These are phyloP conservation scores for Candida silvicultrix DNA, from an alignment of 805 yeast genomes.

Conservation along the genomic window DNA sequence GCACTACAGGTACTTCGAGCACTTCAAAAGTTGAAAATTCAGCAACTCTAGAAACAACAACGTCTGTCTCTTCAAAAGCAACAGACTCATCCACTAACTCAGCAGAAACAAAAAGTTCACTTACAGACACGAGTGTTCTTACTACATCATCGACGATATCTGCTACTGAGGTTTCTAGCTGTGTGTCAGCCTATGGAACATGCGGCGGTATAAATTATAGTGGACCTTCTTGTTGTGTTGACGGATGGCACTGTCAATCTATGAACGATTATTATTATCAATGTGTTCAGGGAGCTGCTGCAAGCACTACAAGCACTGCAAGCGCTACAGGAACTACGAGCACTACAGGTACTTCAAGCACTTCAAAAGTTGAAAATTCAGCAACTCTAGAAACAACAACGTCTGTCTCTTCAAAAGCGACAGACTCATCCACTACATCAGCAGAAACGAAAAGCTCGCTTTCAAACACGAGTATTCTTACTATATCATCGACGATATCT, in stretches of 20 bases:
- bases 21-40: no score
- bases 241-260: background rate
- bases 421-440: no score
- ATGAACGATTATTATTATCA: slow-evolving; percentile 1
- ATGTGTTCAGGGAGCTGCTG: slow-evolving; percentile 1
- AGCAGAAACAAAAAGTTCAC: no score
- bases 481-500: background rate
- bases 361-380: no score
- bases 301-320: background rate
- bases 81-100: no score
- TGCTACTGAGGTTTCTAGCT: background rate
- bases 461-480: background rate
- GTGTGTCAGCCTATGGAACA: background rate
- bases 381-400: no score
- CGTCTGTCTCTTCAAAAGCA: no score
- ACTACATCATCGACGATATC: slow-evolving; percentile 1
- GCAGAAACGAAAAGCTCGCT: no score
- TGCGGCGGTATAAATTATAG: background rate
- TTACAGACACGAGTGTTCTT: background rate
- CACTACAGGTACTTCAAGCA: background rate
- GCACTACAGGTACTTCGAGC: no score
- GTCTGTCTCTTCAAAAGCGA: no score
- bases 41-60: no score
- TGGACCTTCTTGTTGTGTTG: background rate
- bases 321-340: background rate